A percentile compares a stretch with the other conserved stretches of the same genome.
Evolutionary conservation across 2,329 filamentous ascomycete species (phyloP).

Genomic region (Mollisiaceae sp.): DNA sequence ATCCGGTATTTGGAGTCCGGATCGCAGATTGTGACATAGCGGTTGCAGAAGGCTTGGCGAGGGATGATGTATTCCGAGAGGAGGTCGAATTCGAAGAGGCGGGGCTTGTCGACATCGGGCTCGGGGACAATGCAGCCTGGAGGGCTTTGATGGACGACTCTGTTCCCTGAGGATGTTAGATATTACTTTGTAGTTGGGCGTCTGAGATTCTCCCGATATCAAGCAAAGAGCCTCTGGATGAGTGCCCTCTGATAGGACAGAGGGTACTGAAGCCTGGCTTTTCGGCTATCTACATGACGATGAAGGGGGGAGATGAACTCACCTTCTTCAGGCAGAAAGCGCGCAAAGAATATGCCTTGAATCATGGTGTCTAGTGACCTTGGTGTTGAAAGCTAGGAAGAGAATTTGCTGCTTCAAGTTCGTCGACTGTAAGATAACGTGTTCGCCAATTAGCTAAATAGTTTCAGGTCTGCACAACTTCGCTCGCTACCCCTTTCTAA

Average conservation of each 20-base stretch:
- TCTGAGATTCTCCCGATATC: not conserved
- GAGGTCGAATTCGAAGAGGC: conserved; percentile 83
- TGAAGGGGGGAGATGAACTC: conserved; percentile 23
- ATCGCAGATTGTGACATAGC: conserved; percentile 80
- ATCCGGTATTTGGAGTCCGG: conserved; percentile 74
- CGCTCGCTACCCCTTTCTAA: not conserved
- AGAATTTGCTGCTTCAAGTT: not conserved
- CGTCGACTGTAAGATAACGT: no score
- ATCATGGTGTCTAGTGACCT: conserved; percentile 58
- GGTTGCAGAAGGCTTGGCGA: conserved; percentile 92
- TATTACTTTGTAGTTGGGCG: not conserved
- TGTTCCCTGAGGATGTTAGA: conserved; percentile 54
- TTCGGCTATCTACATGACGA: no score
- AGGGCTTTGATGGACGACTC: conserved; percentile 66
- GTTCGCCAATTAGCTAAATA: no score
- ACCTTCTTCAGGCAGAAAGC: conserved; percentile 72
- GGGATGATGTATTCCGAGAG: conserved; percentile 94
- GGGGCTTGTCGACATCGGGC: conserved; percentile 55
- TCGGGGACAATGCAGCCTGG: conserved; percentile 64
- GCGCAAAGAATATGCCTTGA: conserved; percentile 72
- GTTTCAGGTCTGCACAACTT: not conserved
- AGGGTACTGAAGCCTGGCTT: not conserved
- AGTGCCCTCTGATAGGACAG: not conserved
- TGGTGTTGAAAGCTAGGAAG: not conserved
- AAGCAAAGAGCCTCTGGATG: not conserved